These are phyloP conservation scores for Echria macrotheca DNA, from an alignment of 495 filamentous ascomycete genomes.

Conservation along the genomic window DNA sequence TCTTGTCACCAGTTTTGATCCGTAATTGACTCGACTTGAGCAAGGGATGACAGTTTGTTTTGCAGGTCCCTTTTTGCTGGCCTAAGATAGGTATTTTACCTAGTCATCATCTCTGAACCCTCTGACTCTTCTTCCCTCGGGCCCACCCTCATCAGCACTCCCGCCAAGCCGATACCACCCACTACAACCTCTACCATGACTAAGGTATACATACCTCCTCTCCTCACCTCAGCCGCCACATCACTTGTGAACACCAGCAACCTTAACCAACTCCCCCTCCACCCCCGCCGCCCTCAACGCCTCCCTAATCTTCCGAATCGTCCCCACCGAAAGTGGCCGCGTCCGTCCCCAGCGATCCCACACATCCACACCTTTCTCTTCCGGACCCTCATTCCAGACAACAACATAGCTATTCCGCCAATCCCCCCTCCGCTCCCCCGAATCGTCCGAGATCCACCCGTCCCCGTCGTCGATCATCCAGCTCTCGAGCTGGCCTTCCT, in stretches of 20 bases:
- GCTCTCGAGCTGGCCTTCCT: slow-evolving; percentile 15
- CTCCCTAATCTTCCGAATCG: slow-evolving; percentile 7
- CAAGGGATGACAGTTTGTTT: too few relatives aligned
- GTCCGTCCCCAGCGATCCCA: slow-evolving; percentile 7
- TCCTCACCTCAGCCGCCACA: background rate
- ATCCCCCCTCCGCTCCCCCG: slow-evolving; percentile 12
- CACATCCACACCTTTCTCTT: slow-evolving; percentile 4
- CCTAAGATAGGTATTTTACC: too few relatives aligned
- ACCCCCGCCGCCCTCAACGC: slow-evolving; percentile 1
- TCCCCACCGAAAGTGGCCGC: slow-evolving; percentile 5
- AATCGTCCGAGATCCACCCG: slow-evolving; percentile 10
- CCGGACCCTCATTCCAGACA: slow-evolving; percentile 2
- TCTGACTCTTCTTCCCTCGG: too few relatives aligned
- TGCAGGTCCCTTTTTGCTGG: background rate
- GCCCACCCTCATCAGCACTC: background rate
- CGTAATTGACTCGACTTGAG: background rate
- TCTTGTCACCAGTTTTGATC: background rate
- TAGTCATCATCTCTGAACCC: background rate
- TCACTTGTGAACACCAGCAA: background rate
- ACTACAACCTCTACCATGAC: background rate
- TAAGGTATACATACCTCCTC: background rate
- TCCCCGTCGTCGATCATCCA: slow-evolving; percentile 16
- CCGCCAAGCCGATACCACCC: background rate
- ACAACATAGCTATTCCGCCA: slow-evolving; percentile 19
- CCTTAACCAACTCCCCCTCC: background rate